These are phyloP conservation scores for Saccharata proteae DNA, from an alignment of 2,329 filamentous ascomycete genomes.

Conservation along the genomic window DNA sequence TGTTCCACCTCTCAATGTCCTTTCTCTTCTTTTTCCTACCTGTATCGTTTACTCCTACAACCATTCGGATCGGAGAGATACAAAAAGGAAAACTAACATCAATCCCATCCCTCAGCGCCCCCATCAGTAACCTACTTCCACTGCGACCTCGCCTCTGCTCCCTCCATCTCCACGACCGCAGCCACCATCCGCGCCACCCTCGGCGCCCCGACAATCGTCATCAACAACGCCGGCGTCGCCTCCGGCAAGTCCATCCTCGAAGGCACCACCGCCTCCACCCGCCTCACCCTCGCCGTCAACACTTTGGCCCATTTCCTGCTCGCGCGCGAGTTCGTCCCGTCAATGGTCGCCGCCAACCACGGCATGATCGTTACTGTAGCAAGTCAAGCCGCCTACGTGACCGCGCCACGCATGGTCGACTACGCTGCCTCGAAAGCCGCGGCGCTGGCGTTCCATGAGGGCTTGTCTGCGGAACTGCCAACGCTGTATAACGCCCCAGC, in stretches of 20 bases:
- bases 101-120: constrained; percentile 22
- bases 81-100: constrained; percentile 8
- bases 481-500: constrained; percentile 50
- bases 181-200: constrained; percentile 41
- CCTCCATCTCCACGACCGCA: constrained; percentile 41
- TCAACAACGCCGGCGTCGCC: constrained; percentile 59
- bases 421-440: constrained; percentile 57
- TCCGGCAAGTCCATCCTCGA: constrained; percentile 51
- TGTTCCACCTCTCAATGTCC: constrained; percentile 17
- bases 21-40: neutral
- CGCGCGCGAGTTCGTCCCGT: constrained; percentile 54
- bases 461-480: constrained; percentile 25
- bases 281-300: constrained; percentile 62
- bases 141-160: constrained; percentile 54
- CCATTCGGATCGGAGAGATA: too few species aligned
- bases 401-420: constrained; percentile 53
- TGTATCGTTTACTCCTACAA: neutral
- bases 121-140: constrained; percentile 53
- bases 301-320: constrained; percentile 55
- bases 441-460: constrained; percentile 56
- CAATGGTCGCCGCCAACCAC: constrained; percentile 52
- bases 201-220: constrained; percentile 55
- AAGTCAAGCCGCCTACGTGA: constrained; percentile 48
- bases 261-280: constrained; percentile 44
- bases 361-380: constrained; percentile 63